phyloP scores from a whole-genome alignment of 1,284 basidiomycete species.

The Cystobasidium pallidum region DNA sequence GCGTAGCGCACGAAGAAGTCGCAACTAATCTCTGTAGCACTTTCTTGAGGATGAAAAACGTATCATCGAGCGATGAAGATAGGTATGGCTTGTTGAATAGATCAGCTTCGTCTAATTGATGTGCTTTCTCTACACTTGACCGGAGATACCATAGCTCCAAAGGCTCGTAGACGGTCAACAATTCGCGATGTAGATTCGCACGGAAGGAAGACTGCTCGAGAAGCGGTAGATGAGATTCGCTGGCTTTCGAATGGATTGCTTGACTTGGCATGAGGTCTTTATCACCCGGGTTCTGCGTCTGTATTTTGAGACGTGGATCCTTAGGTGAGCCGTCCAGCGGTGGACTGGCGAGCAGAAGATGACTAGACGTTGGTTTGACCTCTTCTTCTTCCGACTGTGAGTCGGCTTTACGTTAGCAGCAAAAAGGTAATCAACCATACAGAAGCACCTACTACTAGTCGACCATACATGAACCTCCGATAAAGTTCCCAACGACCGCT shows the following conservation, averaged over 20 bases:
- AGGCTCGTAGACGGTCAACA: slow-evolving; percentile 78
- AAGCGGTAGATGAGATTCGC: slow-evolving; percentile 53
- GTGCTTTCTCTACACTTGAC: slow-evolving; percentile 81
- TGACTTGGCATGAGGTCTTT: slow-evolving; percentile 4
- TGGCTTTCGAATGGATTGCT: slow-evolving; percentile 18
- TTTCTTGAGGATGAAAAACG: slow-evolving; percentile 88
- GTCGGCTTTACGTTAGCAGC: too few species aligned
- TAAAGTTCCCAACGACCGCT: slow-evolving; percentile 90
- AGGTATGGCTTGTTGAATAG: slow-evolving; percentile 64
- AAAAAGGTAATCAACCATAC: too few species aligned
- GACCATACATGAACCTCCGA: slow-evolving; percentile 78
- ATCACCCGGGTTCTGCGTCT: background rate
- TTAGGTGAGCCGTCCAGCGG: slow-evolving; percentile 50
- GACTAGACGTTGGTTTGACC: slow-evolving; percentile 18
- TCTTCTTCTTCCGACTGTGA: slow-evolving; percentile 48
- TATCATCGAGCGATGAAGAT: slow-evolving; percentile 77
- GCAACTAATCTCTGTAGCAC: slow-evolving; percentile 74
- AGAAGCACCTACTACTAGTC: slow-evolving; percentile 62
- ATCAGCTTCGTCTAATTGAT: slow-evolving; percentile 68
- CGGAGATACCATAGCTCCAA: slow-evolving; percentile 91
- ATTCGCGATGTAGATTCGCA: slow-evolving; percentile 68
- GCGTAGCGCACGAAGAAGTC: slow-evolving; percentile 63
- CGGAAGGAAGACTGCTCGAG: slow-evolving; percentile 64
- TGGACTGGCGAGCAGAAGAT: slow-evolving; percentile 12
- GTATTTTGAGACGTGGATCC: slow-evolving; percentile 22